Percentiles rank a stretch among this genome's conserved stretches.
These are phyloP conservation scores for Trichosanthes truncata DNA, from an alignment of 306 rosid species.

Conservation along the genomic window DNA sequence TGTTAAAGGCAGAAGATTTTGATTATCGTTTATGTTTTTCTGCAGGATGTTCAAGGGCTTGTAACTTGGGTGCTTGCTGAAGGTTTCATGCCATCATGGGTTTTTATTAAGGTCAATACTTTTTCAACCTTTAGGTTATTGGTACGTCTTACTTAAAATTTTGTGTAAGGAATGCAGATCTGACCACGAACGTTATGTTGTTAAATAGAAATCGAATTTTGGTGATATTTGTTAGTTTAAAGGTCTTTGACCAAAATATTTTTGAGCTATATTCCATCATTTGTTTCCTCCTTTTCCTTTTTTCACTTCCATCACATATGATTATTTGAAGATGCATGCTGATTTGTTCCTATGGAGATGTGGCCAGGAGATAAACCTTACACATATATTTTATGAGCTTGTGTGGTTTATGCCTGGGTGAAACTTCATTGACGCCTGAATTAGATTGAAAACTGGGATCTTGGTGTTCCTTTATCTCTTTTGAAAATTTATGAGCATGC, in stretches of 20 bases:
- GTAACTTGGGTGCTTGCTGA: slow-evolving; percentile 94
- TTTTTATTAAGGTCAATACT: slow-evolving; percentile 66
- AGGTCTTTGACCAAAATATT: neutral
- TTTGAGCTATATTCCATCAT: neutral
- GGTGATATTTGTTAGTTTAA: neutral
- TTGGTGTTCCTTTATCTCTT: neutral
- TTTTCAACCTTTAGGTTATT: neutral
- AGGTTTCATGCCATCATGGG: slow-evolving; percentile 96
- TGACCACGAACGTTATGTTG: neutral
- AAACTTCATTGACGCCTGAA: neutral
- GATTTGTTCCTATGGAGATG: neutral
- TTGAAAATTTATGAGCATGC: neutral
- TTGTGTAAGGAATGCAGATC: neutral
- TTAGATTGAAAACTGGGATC: neutral
- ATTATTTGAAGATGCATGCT: neutral
- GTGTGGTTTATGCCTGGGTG: neutral
- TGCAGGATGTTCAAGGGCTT: slow-evolving; percentile 89
- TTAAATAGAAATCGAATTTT: neutral
- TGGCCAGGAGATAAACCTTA: neutral
- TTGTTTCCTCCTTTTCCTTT: neutral
- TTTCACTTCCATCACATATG: neutral
- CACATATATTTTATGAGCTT: neutral
- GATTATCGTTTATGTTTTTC: slow-evolving; percentile 9
- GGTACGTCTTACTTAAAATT: neutral
- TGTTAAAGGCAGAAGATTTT: neutral